Conservation (phyloP, 2,329 filamentous ascomycete species). For the Fusarium luffae region DNA sequence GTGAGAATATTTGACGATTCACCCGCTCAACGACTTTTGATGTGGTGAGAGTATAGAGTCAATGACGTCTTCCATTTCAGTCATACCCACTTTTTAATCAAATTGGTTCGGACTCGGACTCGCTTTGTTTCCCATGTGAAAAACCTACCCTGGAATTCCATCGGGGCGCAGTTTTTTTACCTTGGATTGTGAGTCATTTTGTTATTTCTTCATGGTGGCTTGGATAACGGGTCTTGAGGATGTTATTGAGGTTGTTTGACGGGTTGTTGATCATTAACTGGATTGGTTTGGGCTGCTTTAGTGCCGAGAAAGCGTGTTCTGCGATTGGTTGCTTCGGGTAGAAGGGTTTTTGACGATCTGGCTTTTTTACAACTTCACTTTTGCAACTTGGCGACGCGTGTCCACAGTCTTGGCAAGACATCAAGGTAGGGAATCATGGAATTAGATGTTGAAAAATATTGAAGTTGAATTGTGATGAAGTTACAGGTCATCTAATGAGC, state of each 20-base stretch:
- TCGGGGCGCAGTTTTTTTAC: conserved; percentile 4
- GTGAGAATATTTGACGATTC: neutral
- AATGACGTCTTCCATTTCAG: conserved; percentile 36
- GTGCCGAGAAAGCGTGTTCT: conserved; percentile 14
- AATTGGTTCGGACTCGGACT: conserved; percentile 17
- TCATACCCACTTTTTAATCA: conserved; percentile 21
- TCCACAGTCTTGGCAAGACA: neutral
- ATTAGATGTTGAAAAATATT: no score
- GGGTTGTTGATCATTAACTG: conserved; percentile 4
- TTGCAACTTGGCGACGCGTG: neutral
- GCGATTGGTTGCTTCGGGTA: neutral
- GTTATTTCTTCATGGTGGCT: neutral
- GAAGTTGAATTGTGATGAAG: neutral
- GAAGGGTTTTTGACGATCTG: neutral
- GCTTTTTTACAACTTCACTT: neutral
- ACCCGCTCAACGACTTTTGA: conserved; percentile 18
- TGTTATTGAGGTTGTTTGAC: neutral
- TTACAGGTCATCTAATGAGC: neutral
- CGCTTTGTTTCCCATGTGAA: conserved; percentile 11
- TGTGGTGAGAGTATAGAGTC: conserved; percentile 21
- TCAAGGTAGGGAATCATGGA: no score
- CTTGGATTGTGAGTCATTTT: neutral
- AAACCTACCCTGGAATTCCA: neutral
- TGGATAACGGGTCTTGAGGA: neutral
- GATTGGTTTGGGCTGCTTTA: neutral